Conservation (phyloP, 768 basidiomycete genomes). For the Kondoa subrosea region DNA sequence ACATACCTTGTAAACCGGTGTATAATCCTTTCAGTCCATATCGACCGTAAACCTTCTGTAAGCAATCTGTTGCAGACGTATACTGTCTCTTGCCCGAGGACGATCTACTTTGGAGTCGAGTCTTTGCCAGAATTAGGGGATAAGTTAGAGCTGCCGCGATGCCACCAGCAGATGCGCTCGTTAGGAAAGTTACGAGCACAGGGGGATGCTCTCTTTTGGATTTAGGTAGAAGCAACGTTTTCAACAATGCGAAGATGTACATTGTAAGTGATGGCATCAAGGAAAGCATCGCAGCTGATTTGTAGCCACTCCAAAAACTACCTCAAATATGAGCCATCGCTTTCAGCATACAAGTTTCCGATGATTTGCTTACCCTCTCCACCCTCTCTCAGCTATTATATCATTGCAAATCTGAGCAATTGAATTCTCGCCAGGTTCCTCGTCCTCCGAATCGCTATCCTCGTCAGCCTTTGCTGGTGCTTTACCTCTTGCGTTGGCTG, state of each 20-base stretch:
- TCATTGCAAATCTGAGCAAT: neutral
- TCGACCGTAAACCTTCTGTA: constrained; percentile 21
- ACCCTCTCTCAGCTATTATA: constrained; percentile 4
- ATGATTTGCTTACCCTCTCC: constrained; percentile 28
- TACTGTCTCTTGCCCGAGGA: constrained; percentile 24
- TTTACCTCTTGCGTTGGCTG: neutral
- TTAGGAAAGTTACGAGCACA: constrained; percentile 41
- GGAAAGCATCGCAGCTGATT: constrained; percentile 37
- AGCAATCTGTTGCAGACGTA: constrained; percentile 21
- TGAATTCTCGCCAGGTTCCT: constrained; percentile 25
- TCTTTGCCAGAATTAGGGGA: constrained; percentile 46
- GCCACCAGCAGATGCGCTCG: constrained; percentile 38
- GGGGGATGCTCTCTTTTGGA: constrained; percentile 31
- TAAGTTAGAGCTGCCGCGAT: constrained; percentile 29
- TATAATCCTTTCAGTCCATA: constrained; percentile 38
- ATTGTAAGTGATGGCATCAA: constrained; percentile 46
- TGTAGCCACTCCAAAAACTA: constrained; percentile 48
- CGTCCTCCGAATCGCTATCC: constrained; percentile 18
- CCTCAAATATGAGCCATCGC: constrained; percentile 39
- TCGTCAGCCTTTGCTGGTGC: constrained; percentile 22
- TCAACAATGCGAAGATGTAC: constrained; percentile 41
- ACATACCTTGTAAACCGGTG: constrained; percentile 40
- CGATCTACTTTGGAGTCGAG: constrained; percentile 25
- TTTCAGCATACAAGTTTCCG: constrained; percentile 38
- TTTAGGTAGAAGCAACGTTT: constrained; percentile 33